Evolutionary conservation across 83 land plant genomes (phyloP).

Genomic region (Picea abies): DNA sequence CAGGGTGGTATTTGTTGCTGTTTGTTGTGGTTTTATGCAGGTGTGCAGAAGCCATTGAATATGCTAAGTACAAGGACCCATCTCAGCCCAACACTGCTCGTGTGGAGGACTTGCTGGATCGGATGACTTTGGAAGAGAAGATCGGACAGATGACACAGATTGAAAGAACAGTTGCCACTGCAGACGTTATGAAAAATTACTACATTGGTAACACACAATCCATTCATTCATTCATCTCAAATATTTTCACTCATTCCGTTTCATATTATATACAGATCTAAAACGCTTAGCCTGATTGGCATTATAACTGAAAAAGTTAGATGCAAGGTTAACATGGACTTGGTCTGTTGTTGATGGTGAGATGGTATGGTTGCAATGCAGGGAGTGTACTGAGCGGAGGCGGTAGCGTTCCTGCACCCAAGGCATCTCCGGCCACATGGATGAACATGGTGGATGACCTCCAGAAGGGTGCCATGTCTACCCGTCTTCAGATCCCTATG

Average conservation of each 20-base stretch:
- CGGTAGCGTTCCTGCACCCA: constrained; percentile 60
- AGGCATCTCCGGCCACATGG: constrained; percentile 52
- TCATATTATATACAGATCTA: not conserved
- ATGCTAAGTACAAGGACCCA: constrained; percentile 57
- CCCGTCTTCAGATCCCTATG: constrained; percentile 61
- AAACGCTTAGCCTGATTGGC: not conserved
- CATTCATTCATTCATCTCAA: too few relatives aligned
- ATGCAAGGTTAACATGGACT: too few relatives aligned
- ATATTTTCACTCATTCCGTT: not conserved
- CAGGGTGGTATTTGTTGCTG: too few relatives aligned
- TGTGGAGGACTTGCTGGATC: constrained; percentile 42
- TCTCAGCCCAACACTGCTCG: constrained; percentile 38
- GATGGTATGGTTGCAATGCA: constrained; percentile 13
- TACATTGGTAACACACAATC: constrained; percentile 31
- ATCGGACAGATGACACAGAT: constrained; percentile 81
- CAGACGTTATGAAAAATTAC: constrained; percentile 44
- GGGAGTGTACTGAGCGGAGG: constrained; percentile 81
- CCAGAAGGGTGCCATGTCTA: constrained; percentile 54
- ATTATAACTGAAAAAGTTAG: too few relatives aligned
- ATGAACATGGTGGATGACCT: constrained; percentile 50
- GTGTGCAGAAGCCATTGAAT: not conserved
- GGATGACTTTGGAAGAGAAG: constrained; percentile 74
- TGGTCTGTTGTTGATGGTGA: too few relatives aligned
- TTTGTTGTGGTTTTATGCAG: not conserved
- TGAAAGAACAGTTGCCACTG: constrained; percentile 40